A percentile compares a stretch with the other conserved stretches of the same genome.
phyloP scores from a whole-genome alignment of 805 yeast species.

The Priceomyces fermenticarens region DNA sequence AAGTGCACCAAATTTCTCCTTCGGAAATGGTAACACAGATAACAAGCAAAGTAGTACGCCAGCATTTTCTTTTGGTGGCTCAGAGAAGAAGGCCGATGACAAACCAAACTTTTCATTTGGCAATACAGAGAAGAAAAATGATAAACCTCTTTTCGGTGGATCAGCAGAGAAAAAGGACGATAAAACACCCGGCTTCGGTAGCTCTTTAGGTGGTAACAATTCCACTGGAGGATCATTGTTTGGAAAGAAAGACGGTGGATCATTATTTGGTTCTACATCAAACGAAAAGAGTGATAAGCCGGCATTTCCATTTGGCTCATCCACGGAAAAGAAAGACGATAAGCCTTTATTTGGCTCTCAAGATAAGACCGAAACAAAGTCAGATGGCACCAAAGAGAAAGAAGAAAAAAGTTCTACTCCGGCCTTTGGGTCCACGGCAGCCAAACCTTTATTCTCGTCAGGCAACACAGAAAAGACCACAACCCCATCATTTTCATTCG shows the following conservation, averaged over 20 bases:
- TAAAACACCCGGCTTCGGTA: conserved; percentile 6
- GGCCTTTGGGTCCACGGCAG: conserved; percentile 3
- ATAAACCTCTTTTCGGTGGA: conserved; percentile 13
- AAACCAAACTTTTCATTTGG: conserved; percentile 12
- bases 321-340: conserved; percentile 4
- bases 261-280: conserved; percentile 16
- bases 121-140: conserved; percentile 1
- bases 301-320: conserved; percentile 14
- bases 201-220: not conserved
- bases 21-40: conserved; percentile 12
- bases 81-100: conserved; percentile 9
- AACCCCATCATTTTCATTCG: conserved; percentile 14
- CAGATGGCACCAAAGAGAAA: conserved; percentile 6
- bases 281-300: conserved; percentile 11
- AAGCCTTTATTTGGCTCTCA: not conserved
- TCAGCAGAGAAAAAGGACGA: conserved; percentile 12
- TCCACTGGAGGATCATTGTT: not conserved
- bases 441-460: conserved; percentile 6
- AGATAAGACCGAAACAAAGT: not conserved
- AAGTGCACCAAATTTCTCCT: conserved; percentile 9
- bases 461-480: conserved; percentile 10
- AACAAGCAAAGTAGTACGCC: conserved; percentile 6
- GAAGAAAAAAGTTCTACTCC: conserved; percentile 4
- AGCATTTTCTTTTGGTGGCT: conserved; percentile 13
- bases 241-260: not conserved